Base-by-base conservation (phyloP, 305 asterid species). In the Fraxinus greggii region DNA sequence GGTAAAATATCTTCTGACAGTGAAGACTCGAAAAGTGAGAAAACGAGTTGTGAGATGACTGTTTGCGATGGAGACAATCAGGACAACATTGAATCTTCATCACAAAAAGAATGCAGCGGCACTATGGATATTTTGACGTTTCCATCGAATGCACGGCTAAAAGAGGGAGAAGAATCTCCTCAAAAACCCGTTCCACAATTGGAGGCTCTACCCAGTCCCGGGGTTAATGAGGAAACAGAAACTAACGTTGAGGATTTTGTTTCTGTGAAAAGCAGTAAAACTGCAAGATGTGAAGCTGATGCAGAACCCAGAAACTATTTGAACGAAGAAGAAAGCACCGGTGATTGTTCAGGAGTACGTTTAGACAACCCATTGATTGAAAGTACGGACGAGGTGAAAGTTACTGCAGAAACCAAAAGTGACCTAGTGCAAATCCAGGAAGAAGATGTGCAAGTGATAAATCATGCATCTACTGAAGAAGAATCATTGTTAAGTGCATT, bases 1-100 rank as follows among this genome's bases (percentile, higher is more conserved):
- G 91, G 90, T 9, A 90, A 88, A 85, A 86, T 88, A 24, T 90
- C 92, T 45, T 89, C 79, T 15, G 91, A 89, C 82, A 90, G 95
- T 23, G 93, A 89, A 48, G 97, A 92, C 84, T 93, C 97, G 1
- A 92, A 88, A 86, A 89, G 94, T 31, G 92, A 91, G 80, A 94
- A 83, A 83, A 85, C 92, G 1, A 85, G 86, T 77, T 86, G 88
- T 32, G 95, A 86, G 91, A 90, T 89, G 21, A 84, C 89, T 32
- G 86, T 85, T 78, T 83, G 88, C 86, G 86, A 83, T 69, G 92
- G 86, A 40, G 90, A 88, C 48, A 85, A 83, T 70, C 90, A 69
- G 1, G 90, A 89, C 10, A 84, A 79, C 48, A 78, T 84, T 0
- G 90, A 87, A 40, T 79, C 92, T 48, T 87, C 90, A 1, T 86